These are phyloP conservation scores for Aciculosporium take DNA, from an alignment of 2,329 filamentous ascomycete species.

Conservation along the genomic window DNA sequence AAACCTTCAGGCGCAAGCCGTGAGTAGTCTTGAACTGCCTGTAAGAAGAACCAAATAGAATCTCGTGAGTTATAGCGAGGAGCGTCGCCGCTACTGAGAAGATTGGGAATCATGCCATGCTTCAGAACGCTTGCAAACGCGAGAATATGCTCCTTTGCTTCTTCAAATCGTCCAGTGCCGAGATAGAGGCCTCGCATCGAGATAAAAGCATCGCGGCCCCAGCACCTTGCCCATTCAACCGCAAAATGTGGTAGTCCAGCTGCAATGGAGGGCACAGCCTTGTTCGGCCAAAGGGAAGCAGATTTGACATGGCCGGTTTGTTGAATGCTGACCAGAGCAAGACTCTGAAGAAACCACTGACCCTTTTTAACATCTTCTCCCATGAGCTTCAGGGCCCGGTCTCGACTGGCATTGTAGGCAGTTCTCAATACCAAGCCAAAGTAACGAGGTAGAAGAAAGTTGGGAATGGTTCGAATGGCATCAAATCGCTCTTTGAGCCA, in stretches of 20 bases:
- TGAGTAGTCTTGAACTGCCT: constrained; percentile 88
- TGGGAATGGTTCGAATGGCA: constrained; percentile 71
- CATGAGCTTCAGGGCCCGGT: constrained; percentile 67
- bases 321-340: constrained; percentile 85
- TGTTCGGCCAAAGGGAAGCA: constrained; percentile 77
- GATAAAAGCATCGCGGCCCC: constrained; percentile 96
- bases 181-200: constrained; percentile 84
- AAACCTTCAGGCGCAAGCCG: constrained; percentile 66
- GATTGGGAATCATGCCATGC: constrained; percentile 95
- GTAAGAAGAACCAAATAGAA: constrained; percentile 95
- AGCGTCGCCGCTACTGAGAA: constrained; percentile 70
- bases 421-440: constrained; percentile 82
- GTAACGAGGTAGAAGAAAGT: constrained; percentile 81
- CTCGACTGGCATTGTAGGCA: constrained; percentile 71
- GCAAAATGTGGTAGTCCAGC: constrained; percentile 91
- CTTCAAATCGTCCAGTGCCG: constrained; percentile 72
- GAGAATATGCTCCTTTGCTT: constrained; percentile 85
- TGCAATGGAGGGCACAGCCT: constrained; percentile 71
- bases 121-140: constrained; percentile 94
- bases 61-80: constrained; percentile 93
- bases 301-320: constrained; percentile 81
- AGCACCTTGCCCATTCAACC: constrained; percentile 86
- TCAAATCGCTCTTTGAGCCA: constrained; percentile 82
- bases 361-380: constrained; percentile 61
- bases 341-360: constrained; percentile 75